phyloP scores from a whole-genome alignment of 1,139 yeast genomes.

The Geotrichum klebahnii region DNA sequence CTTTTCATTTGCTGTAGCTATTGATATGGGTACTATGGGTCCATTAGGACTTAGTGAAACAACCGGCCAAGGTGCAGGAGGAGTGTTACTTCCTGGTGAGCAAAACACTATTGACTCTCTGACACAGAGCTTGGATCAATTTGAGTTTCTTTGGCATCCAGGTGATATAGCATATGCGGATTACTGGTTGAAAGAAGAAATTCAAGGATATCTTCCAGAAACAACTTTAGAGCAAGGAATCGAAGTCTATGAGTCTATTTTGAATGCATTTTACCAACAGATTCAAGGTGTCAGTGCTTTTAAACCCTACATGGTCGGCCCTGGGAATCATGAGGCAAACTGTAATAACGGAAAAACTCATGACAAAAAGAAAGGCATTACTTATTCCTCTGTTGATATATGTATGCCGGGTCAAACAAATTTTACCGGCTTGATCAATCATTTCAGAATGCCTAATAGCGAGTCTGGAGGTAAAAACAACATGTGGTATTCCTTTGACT shows the following conservation, averaged over 20 bases:
- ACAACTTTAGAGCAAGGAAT: slow-evolving; percentile 21
- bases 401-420: slow-evolving; percentile 30
- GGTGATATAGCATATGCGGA: slow-evolving; percentile 38
- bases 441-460: slow-evolving; percentile 31
- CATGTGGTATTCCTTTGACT: slow-evolving; percentile 38
- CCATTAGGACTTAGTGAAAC: slow-evolving; percentile 28
- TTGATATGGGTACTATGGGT: slow-evolving; percentile 34
- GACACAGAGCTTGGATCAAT: slow-evolving; percentile 25
- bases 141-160: slow-evolving; percentile 33
- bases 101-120: slow-evolving; percentile 32
- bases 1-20: slow-evolving; percentile 31
- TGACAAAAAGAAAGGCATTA: slow-evolving; percentile 16
- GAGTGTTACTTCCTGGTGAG: slow-evolving; percentile 26
- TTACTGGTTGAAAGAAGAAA: slow-evolving; percentile 31
- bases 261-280: slow-evolving; percentile 31
- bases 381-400: slow-evolving; percentile 25
- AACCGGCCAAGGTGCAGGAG: slow-evolving; percentile 24
- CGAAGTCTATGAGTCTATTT: slow-evolving; percentile 28
- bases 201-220: slow-evolving; percentile 26
- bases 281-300: slow-evolving; percentile 28
- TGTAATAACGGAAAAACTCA: slow-evolving; percentile 33
- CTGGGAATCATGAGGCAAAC: slow-evolving; percentile 36
- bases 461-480: slow-evolving; percentile 30
- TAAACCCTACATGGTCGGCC: slow-evolving; percentile 35
- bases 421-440: slow-evolving; percentile 31